A percentile compares a stretch with the other conserved stretches of the same genome.
phyloP scores from a whole-genome alignment of 2,329 filamentous ascomycete species.

The Parastagonospora avenae region DNA sequence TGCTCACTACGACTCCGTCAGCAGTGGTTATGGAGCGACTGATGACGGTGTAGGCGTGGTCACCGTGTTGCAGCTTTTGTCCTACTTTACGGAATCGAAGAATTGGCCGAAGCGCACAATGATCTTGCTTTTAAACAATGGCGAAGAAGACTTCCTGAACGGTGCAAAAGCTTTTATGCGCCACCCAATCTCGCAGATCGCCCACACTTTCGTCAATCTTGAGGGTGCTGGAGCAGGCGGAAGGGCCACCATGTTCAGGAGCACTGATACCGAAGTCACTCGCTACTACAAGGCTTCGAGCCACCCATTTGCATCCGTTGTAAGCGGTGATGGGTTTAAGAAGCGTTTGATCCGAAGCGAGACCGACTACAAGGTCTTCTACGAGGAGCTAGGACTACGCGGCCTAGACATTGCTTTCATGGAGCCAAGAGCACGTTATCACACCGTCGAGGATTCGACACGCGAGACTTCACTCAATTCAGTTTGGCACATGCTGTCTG shows the following conservation, averaged over 20 bases:
- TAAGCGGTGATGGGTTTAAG: conserved; percentile 84
- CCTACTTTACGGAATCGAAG: conserved; percentile 74
- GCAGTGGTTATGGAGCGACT: conserved; percentile 89
- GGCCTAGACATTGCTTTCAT: conserved; percentile 94
- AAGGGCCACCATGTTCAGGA: conserved; percentile 83
- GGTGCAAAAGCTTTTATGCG: conserved; percentile 85
- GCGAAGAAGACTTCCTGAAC: conserved; percentile 90
- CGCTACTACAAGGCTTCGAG: conserved; percentile 72
- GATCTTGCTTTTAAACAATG: conserved; percentile 89
- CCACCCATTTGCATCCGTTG: conserved; percentile 82
- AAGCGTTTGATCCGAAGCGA: conserved; percentile 78
- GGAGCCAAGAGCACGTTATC: conserved; percentile 82
- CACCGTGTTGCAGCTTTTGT: conserved; percentile 82
- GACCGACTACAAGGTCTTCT: conserved; percentile 88
- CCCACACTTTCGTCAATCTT: conserved; percentile 89
- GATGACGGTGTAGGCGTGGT: conserved; percentile 92
- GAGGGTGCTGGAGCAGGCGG: conserved; percentile 94
- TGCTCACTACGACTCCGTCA: conserved; percentile 92
- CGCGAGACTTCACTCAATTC: conserved; percentile 73
- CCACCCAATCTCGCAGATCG: conserved; percentile 78
- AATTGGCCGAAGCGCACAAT: conserved; percentile 80
- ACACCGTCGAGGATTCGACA: conserved; percentile 86
- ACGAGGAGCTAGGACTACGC: conserved; percentile 76
- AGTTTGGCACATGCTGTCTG: conserved; percentile 95
- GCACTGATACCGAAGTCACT: conserved; percentile 85